A percentile compares a stretch with the other conserved stretches of the same genome.
These are phyloP conservation scores for Aquilaria sinensis DNA, from an alignment of 345 rosid species.

Conservation along the genomic window DNA sequence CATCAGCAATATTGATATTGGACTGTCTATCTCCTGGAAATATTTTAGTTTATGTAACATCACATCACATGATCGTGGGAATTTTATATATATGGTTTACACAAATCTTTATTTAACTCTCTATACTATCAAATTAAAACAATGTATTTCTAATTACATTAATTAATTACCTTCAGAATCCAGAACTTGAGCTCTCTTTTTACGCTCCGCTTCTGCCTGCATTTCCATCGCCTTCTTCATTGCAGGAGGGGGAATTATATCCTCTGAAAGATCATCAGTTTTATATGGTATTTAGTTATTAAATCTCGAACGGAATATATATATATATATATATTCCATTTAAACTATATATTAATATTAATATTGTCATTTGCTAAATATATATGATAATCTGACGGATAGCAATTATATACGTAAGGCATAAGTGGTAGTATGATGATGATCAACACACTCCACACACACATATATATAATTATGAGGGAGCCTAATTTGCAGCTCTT, in stretches of 20 bases:
- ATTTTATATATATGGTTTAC: not conserved
- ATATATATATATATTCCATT: not conserved
- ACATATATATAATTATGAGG: not conserved
- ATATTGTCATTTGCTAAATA: too few species aligned
- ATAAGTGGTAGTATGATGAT: too few species aligned
- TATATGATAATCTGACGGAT: too few species aligned
- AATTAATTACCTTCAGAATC: conserved; percentile 61
- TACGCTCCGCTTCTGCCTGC: conserved; percentile 99
- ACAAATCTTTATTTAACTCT: not conserved
- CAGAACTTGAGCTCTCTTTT: conserved; percentile 85
- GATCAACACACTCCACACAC: too few species aligned
- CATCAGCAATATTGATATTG: conserved; percentile 51
- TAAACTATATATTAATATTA: too few species aligned
- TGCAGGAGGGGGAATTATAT: conserved; percentile 89
- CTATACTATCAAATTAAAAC: conserved; percentile 1
- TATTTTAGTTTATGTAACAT: not conserved
- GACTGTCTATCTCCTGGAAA: conserved; percentile 30
- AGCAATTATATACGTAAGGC: too few species aligned
- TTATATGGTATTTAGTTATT: not conserved
- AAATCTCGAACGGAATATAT: too few species aligned
- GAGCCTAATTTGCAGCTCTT: not conserved
- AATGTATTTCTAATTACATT: not conserved
- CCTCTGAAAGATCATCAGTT: conserved; percentile 44
- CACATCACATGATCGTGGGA: not conserved
- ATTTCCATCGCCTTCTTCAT: conserved; percentile 95